Base-by-base conservation (phyloP, 2,329 filamentous ascomycete genomes). In the Gaeumannomyces tritici region DNA sequence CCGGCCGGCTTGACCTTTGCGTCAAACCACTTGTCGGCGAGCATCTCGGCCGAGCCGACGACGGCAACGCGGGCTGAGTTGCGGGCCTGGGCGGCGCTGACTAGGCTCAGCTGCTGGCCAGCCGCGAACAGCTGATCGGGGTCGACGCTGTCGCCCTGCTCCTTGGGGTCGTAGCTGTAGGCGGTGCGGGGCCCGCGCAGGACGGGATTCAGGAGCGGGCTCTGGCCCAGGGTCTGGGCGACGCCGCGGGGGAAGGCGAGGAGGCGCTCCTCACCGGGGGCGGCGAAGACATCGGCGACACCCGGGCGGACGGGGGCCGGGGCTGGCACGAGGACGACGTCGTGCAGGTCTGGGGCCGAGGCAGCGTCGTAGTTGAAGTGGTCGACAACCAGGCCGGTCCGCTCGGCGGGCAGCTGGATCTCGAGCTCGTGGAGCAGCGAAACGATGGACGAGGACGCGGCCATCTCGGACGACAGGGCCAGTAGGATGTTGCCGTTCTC, bases 91-190 rank as follows among this genome's bases (percentile, higher is more conserved):
- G 96, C 80, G 13, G 89, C 83, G 18, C 92, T 91, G n/a, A 96
- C 85, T 27, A 99, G 81, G 56, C 86, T 85, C 66, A 99, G 80
- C 79, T 99, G 95, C 69, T 82, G 80, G 59, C 95, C 95, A 62
- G 88, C 88, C 31, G 89, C 92, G 72, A 96, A 96, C 58, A 91
- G 72, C 65, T 97, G 93, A 67, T 96, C 91, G 57, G 90, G 71
- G 65, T 96, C 93, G 5, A 91, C 80, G 6, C 77, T 76, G 59
- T 86, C 85, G 55, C 79, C 74, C 71, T 96, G 90, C 66, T 97
- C 92, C 81, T 96, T 96, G 62, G 91, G 88, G 76, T 95, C 93
- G 82, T 96, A 96, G 75, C 86, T 90, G 80, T 99, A 99, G 65
- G 93, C 90, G 12, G 92, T 96, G 67, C 82, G 79, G 26, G 91